Evolutionary conservation across 2,329 filamentous ascomycete species (phyloP).

Genomic region (Penicillium paneum): DNA sequence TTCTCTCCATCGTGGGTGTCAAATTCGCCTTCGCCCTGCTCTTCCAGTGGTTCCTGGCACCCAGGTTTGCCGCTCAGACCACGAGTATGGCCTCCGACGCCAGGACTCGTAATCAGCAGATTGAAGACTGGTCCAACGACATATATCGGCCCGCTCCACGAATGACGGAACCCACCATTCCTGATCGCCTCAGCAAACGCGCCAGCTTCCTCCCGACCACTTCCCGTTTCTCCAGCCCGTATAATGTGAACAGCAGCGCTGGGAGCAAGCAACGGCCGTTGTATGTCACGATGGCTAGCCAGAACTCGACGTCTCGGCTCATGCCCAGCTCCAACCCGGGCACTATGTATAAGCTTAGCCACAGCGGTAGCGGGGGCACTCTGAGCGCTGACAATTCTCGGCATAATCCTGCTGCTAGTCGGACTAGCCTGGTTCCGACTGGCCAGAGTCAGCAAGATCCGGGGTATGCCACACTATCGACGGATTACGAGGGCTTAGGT

Average conservation of each 20-base stretch:
- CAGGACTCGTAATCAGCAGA: conserved; percentile 84
- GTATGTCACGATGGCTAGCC: conserved; percentile 94
- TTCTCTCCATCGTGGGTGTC: conserved; percentile 78
- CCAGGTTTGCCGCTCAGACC: conserved; percentile 77
- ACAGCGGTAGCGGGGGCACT: conserved; percentile 57
- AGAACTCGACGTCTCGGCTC: conserved; percentile 70
- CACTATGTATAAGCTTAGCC: conserved; percentile 64
- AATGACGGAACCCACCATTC: conserved; percentile 69
- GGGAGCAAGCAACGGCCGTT: conserved; percentile 49
- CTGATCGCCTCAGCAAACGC: conserved; percentile 74
- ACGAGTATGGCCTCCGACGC: conserved; percentile 78
- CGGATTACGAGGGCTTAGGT: conserved; percentile 68
- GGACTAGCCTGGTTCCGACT: conserved; percentile 61
- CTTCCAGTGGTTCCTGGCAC: conserved; percentile 95
- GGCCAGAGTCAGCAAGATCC: conserved; percentile 41
- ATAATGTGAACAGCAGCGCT: conserved; percentile 58
- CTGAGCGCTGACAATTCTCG: conserved; percentile 48
- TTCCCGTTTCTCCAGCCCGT: conserved; percentile 89
- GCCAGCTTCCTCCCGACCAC: conserved; percentile 88
- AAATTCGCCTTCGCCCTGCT: conserved; percentile 86
- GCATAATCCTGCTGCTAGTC: conserved; percentile 41
- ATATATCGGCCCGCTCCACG: conserved; percentile 90
- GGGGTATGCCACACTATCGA: conserved; percentile 54
- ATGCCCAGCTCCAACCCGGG: conserved; percentile 54
- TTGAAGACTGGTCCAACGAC: conserved; percentile 96